Base-by-base conservation (phyloP, 306 rosid genomes). In the Pueraria montana region DNA sequence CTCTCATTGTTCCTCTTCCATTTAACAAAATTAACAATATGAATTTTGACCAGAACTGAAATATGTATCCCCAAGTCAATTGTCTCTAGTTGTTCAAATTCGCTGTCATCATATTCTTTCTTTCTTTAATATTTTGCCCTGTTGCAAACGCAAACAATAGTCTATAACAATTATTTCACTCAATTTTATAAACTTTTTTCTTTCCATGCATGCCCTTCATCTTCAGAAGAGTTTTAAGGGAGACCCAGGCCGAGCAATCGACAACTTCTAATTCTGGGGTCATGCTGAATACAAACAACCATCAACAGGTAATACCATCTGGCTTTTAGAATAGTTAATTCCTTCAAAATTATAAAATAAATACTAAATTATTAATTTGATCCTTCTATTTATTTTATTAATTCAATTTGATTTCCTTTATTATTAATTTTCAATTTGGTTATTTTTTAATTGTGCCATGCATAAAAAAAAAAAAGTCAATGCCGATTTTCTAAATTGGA, bases 241-340 rank as follows among this genome's bases (percentile, higher is more conserved):
- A 11, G 0, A 18, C 2, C 14, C 63, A 38, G 5, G 27, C 24
- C 14, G 0, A 8, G 1, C n/a, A 34, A 56, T 0, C 72, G 43
- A 2, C 76, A 10, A 17, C 81, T 11, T 56, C 63, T 11, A 3
- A 18, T 14, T 23, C 74, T 32, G 52, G 36, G 17, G 80, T 88
- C 18, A 80, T 34, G 48, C 36, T 88, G n/a, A 53, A 77, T 36
- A 6, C 36, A 77, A 63, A 77, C 48, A 69, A 68, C 20, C 7
- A 23, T 7, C 13, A 62, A 0, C 77, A 83, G 82, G 91, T 88
- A 11, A 86, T 11, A 45, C 26, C 13, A 23, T 8, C 32, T 78
- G 6, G 12, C 76, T 49, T 52, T 26, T 17, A 11, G 26, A 61
- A 38, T 42, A 71, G 17, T 34, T 59, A 77, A 70, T 50, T 78